phyloP scores from a whole-genome alignment of 2,329 filamentous ascomycete species.

The Sarocladium strictum region DNA sequence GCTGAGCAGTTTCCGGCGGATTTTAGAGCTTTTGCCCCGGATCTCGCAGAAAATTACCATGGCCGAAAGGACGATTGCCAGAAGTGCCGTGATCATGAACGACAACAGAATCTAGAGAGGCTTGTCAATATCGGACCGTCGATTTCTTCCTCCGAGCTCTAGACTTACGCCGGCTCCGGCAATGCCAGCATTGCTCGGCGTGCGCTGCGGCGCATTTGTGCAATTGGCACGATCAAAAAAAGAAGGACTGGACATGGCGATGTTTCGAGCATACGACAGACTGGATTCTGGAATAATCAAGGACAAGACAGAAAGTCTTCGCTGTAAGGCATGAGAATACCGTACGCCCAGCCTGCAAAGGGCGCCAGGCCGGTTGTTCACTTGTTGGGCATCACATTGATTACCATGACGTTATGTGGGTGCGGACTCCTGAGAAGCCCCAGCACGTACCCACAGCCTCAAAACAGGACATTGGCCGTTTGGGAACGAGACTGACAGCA shows the following conservation, averaged over 20 bases:
- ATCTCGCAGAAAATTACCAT: conserved; percentile 52
- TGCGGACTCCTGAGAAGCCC: conserved; percentile 1
- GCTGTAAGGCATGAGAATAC: not conserved
- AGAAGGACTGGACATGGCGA: conserved; percentile 2
- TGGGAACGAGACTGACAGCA: not conserved
- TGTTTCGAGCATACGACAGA: not conserved
- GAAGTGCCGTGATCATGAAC: conserved; percentile 57
- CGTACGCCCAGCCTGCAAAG: no score
- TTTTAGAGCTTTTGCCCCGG: conserved; percentile 40
- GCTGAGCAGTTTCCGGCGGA: conserved; percentile 58
- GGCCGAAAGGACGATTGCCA: conserved; percentile 49
- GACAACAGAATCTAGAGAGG: conserved; percentile 50
- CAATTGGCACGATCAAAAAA: conserved; percentile 28
- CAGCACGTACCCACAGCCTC: not conserved
- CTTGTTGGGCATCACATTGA: not conserved
- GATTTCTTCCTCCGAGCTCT: not conserved
- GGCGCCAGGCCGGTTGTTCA: not conserved
- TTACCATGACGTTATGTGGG: conserved; percentile 8
- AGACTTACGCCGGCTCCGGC: conserved; percentile 48
- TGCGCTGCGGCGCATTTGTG: conserved; percentile 34
- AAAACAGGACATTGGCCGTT: not conserved
- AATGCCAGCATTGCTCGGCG: conserved; percentile 49
- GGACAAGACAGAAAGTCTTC: not conserved
- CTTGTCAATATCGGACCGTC: not conserved
- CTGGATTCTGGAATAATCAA: not conserved